These are phyloP conservation scores for Acrocalymma vagum DNA, from an alignment of 2,329 filamentous ascomycete genomes.

Conservation along the genomic window DNA sequence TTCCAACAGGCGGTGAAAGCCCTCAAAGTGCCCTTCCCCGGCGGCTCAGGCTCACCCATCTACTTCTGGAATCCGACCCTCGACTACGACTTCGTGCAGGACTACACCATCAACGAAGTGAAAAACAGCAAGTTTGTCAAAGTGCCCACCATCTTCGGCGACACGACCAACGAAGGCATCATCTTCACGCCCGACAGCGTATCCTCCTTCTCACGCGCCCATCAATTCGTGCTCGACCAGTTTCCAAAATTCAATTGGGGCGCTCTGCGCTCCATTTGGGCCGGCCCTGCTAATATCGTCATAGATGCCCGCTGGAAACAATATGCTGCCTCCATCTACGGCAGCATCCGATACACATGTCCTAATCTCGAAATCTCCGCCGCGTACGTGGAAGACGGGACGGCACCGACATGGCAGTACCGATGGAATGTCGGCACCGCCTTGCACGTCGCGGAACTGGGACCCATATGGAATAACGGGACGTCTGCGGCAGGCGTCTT, in stretches of 20 bases:
- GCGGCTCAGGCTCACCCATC: slow-evolving; percentile 37
- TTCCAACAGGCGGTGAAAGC: slow-evolving; percentile 49
- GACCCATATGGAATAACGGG: slow-evolving; percentile 50
- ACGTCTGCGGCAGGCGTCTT: slow-evolving; percentile 35
- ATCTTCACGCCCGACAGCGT: slow-evolving; percentile 49
- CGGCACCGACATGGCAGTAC: slow-evolving; percentile 54
- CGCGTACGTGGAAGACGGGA: slow-evolving; percentile 36
- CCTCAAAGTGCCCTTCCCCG: slow-evolving; percentile 48
- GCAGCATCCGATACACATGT: slow-evolving; percentile 61
- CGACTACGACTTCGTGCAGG: slow-evolving; percentile 52
- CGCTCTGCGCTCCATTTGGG: slow-evolving; percentile 39
- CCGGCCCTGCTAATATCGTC: slow-evolving; percentile 35
- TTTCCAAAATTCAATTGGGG: slow-evolving; percentile 42
- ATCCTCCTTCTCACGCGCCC: slow-evolving; percentile 37
- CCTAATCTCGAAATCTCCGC: slow-evolving; percentile 53
- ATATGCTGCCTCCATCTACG: slow-evolving; percentile 52
- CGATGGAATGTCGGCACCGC: slow-evolving; percentile 57
- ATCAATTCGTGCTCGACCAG: slow-evolving; percentile 50
- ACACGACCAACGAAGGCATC: slow-evolving; percentile 55
- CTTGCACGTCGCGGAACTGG: slow-evolving; percentile 47
- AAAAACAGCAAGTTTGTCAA: slow-evolving; percentile 48
- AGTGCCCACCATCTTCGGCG: slow-evolving; percentile 54
- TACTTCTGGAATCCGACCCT: slow-evolving; percentile 55
- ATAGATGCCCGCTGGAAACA: slow-evolving; percentile 36
- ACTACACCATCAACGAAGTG: slow-evolving; percentile 50